Evolutionary conservation across 2,329 filamentous ascomycete genomes (phyloP), one percentile per base, ranked within the genome.

Genomic region (Cordyceps javanica): DNA sequence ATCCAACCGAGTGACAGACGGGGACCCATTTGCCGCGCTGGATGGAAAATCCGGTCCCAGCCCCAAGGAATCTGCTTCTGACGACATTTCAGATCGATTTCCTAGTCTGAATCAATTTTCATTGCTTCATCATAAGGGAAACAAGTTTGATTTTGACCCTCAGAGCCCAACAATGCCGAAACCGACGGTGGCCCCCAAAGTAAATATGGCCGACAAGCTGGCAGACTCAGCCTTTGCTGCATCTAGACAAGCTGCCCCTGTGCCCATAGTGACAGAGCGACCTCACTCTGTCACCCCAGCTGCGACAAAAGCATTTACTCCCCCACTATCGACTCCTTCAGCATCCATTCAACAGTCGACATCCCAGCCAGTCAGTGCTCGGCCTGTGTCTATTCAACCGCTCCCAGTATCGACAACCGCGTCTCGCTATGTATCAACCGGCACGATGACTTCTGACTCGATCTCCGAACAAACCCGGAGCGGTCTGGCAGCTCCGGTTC

Each of bases 71-170:
- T 75, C 75, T 8, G 79, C 82, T 23, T 77, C 79, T 2, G 94
- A 97, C 63, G 93, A 97, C 67, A 76, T 97, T 26, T 91, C 93
- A 0, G 81, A 85, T 28, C 83, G 89, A 54, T 99, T 97, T 64
- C 94, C 94, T 0, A 92, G 90, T 6, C 78, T 99, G 25, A 92
- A 97, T 66, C 90, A 97, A 64, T 99, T 99, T 68, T 87, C 93
- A 3, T 77, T 99, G 19, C 76, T 97, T 45, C 91, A 96, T 64
- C 91, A 97, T 61, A 83, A 89, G 61, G 89, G 89, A 3, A 75
- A 83, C 60, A 92, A 90, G 60, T 97, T 97, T 65, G 87, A 93
- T 56, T 97, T 97, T 69, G 87, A 90, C 59, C 74, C 78, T 14
- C 69, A 78, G n/a, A 72, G 76, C 7, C 75, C 39, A 70, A 76